Conservation (phyloP, 768 basidiomycete species). For the Porpolomopsis calyptriformis region DNA sequence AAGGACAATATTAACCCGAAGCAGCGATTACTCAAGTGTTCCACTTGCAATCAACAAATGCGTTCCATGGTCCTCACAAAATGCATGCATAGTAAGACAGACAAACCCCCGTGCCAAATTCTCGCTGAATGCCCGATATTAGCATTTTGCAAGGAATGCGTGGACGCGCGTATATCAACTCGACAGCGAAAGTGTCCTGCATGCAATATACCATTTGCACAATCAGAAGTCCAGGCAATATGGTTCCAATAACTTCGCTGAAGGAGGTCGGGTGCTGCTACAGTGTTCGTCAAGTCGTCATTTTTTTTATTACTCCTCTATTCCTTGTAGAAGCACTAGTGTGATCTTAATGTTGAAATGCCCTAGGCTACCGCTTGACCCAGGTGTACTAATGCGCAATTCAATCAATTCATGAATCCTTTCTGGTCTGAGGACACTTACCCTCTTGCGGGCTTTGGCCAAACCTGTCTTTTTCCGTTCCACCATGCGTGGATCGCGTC, state of each 20-base stretch:
- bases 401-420: too few species aligned
- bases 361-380: conserved; percentile 76
- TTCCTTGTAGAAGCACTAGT: background rate
- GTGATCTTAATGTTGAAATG: background rate
- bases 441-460: conserved; percentile 86
- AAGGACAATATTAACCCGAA: background rate
- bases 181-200: conserved; percentile 92
- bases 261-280: background rate
- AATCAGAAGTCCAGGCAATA: conserved; percentile 58
- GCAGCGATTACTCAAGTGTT: conserved; percentile 79
- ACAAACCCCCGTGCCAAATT: background rate
- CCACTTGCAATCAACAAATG: conserved; percentile 71
- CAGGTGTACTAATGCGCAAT: conserved; percentile 64
- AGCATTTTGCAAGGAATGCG: conserved; percentile 81
- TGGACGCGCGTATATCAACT: conserved; percentile 79
- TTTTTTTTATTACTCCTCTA: background rate
- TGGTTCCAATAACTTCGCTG: conserved; percentile 32
- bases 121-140: conserved; percentile 3
- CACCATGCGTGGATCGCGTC: conserved; percentile 94
- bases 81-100: conserved; percentile 79
- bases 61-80: conserved; percentile 75
- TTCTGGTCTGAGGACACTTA: conserved; percentile 36
- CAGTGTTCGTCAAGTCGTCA: background rate
- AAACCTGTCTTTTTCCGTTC: conserved; percentile 95
- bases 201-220: conserved; percentile 72